These are phyloP conservation scores for Pleurotus djamor DNA, from an alignment of 768 basidiomycete genomes.

Conservation along the genomic window DNA sequence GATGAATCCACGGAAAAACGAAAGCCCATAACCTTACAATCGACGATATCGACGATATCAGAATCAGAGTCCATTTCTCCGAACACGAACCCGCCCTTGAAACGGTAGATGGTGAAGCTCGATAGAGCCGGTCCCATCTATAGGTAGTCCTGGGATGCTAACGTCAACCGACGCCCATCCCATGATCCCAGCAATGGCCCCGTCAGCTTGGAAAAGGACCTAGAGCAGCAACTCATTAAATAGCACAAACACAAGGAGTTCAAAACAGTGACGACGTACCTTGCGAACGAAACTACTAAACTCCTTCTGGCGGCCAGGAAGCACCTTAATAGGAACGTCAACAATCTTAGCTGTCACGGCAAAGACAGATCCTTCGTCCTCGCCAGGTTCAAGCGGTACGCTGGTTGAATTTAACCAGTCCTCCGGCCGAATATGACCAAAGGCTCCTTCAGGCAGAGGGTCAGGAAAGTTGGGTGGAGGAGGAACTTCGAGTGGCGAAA, in stretches of 20 bases:
- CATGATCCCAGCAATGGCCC: constrained; percentile 67
- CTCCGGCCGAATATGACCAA: constrained; percentile 71
- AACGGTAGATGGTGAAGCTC: constrained; percentile 65
- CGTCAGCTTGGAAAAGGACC: constrained; percentile 68
- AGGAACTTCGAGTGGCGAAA: constrained; percentile 18
- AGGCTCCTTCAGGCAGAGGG: constrained; percentile 71
- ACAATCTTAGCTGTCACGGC: constrained; percentile 62
- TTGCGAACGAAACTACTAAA: constrained; percentile 78
- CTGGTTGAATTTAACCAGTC: constrained; percentile 59
- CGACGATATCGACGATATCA: neutral
- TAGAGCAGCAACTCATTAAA: constrained; percentile 19
- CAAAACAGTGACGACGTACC: constrained; percentile 34
- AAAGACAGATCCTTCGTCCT: constrained; percentile 52
- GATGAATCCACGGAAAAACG: neutral
- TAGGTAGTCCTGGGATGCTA: constrained; percentile 58
- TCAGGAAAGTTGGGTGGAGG: constrained; percentile 54
- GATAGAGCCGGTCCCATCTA: constrained; percentile 39
- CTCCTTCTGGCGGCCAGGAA: constrained; percentile 74
- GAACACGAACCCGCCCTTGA: constrained; percentile 60
- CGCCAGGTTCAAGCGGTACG: constrained; percentile 36
- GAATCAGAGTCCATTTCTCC: constrained; percentile 42
- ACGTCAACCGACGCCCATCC: constrained; percentile 63
- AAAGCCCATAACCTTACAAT: neutral
- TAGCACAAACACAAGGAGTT: constrained; percentile 5
- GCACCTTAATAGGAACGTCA: constrained; percentile 74